A percentile compares a stretch with the other conserved stretches of the same genome.
These are phyloP conservation scores for Cryptosporidium viatorum DNA, from an alignment of 169 alveolate genomes.

Conservation along the genomic window DNA sequence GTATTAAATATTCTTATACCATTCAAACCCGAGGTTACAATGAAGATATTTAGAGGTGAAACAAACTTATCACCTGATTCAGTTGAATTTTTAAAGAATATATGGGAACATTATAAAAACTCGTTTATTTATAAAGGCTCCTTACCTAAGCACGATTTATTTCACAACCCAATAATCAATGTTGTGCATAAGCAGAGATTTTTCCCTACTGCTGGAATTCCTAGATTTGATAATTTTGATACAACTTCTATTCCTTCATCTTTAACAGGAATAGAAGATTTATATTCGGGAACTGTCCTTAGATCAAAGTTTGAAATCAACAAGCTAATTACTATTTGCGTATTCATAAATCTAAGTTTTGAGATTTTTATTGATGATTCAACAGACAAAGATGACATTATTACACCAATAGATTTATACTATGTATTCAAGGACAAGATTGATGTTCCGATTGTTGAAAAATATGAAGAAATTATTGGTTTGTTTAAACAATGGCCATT, in stretches of 20 bases:
- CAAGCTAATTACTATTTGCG: constrained; percentile 8
- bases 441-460: not conserved
- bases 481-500: constrained; percentile 12
- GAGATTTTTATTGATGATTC: constrained; percentile 26
- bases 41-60: constrained; percentile 10
- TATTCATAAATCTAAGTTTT: constrained; percentile 38
- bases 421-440: not conserved
- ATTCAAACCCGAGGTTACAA: constrained; percentile 3
- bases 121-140: constrained; percentile 30
- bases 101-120: constrained; percentile 53
- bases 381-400: constrained; percentile 1
- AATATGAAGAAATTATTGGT: not conserved
- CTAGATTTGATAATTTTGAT: constrained; percentile 50
- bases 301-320: constrained; percentile 5
- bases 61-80: constrained; percentile 5
- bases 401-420: constrained; percentile 2
- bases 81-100: not conserved
- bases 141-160: constrained; percentile 14
- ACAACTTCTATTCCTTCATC: constrained; percentile 1
- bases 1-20: constrained; percentile 30
- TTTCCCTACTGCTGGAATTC: constrained; percentile 31
- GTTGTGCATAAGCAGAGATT: constrained; percentile 37
- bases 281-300: constrained; percentile 1
- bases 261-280: not conserved
- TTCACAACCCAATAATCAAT: constrained; percentile 37